A percentile compares a stretch with the other conserved stretches of the same genome.
Conservation (phyloP, 2,329 filamentous ascomycete species). For the Fusarium miscanthi region DNA sequence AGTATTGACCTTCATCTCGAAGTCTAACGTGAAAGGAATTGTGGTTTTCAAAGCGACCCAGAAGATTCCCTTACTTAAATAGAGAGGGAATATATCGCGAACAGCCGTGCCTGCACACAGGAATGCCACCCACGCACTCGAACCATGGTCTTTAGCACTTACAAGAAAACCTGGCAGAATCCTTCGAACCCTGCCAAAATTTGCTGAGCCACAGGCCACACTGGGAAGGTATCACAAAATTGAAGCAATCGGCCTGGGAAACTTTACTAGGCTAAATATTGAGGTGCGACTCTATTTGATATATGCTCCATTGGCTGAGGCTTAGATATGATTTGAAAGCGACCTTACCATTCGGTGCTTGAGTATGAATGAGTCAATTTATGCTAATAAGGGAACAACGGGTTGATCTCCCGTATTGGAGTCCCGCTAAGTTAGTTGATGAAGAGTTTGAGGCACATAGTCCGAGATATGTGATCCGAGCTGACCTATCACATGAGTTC, state of each 20-base stretch:
- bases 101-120: background rate
- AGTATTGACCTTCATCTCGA: slow-evolving; percentile 6
- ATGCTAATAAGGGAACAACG: background rate
- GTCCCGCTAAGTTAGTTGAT: background rate
- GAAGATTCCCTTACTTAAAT: background rate
- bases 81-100: background rate
- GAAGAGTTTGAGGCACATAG: background rate
- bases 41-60: accelerated
- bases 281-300: background rate
- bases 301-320: background rate
- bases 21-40: background rate
- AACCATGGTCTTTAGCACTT: background rate
- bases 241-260: background rate
- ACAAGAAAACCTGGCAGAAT: background rate
- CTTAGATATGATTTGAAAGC: background rate
- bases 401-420: background rate
- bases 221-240: background rate
- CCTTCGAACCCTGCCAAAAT: background rate
- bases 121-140: background rate
- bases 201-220: background rate
- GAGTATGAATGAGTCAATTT: background rate
- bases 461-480: slow-evolving; percentile 15
- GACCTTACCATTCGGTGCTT: background rate
- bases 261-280: background rate
- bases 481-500: background rate